Conservation (phyloP, 306 rosid genomes). For the Styphnolobium japonicum region DNA sequence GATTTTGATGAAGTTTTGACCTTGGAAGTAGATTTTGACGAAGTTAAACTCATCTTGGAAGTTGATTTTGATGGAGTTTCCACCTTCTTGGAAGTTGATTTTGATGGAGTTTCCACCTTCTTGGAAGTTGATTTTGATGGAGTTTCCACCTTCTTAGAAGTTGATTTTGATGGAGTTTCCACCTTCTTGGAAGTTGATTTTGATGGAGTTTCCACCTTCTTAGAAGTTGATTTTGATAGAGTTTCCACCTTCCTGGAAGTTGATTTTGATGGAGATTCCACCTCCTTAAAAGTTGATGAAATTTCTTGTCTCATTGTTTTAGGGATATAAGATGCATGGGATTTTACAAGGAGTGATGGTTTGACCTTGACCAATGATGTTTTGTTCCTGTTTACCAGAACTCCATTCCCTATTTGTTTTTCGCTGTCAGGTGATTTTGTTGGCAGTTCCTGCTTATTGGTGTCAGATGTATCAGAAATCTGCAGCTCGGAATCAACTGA, state of each 20-base stretch:
- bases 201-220: background rate
- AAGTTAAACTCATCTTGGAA: background rate
- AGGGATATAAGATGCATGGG: constrained; percentile 4
- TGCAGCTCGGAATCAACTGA: constrained; percentile 24
- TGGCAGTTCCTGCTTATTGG: background rate
- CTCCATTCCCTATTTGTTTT: constrained; percentile 26
- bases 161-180: constrained; percentile 1
- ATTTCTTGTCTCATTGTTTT: constrained; percentile 35
- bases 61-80: background rate
- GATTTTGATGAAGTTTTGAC: constrained; percentile 15
- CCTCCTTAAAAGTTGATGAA: constrained; percentile 35
- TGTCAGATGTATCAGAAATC: constrained; percentile 21
- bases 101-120: background rate
- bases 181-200: background rate
- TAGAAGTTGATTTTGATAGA: constrained; percentile 14
- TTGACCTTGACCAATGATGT: constrained; percentile 37
- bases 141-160: background rate
- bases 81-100: background rate
- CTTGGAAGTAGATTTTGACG: constrained; percentile 12
- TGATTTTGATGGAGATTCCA: constrained; percentile 26
- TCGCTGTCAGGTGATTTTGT: constrained; percentile 33
- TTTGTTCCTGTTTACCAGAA: constrained; percentile 33
- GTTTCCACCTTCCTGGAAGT: background rate
- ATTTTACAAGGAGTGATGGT: constrained; percentile 22
- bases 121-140: background rate